Evolutionary conservation across 495 filamentous ascomycete species (phyloP).

Genomic region (Penicillium desertorum): DNA sequence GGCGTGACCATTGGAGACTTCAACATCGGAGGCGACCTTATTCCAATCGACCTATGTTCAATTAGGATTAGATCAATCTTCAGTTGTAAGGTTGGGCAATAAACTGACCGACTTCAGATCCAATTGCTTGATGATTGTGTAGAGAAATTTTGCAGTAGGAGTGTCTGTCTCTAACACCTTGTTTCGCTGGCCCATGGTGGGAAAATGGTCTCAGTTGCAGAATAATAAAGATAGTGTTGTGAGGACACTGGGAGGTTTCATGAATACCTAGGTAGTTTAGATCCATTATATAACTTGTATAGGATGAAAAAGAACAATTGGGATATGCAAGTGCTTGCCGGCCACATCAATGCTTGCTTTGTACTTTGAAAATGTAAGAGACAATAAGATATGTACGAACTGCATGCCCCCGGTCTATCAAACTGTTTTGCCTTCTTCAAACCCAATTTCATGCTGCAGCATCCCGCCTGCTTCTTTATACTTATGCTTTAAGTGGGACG

Average conservation of each 20-base stretch:
- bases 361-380: neutral
- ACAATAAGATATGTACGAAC: neutral
- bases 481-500: neutral
- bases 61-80: neutral
- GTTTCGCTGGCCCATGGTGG: constrained; percentile 34
- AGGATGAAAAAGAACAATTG: neutral
- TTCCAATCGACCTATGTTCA: constrained; percentile 72
- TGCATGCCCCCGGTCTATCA: neutral
- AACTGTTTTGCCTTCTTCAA: neutral
- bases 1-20: constrained; percentile 77
- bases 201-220: neutral
- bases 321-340: neutral
- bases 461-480: neutral
- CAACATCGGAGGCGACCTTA: constrained; percentile 57
- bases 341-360: constrained; percentile 4
- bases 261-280: neutral
- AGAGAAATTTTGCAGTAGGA: constrained; percentile 60
- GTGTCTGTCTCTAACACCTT: constrained; percentile 51
- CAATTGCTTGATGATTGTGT: constrained; percentile 73
- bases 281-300: neutral
- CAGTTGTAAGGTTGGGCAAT: neutral
- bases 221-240: neutral
- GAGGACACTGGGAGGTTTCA: neutral
- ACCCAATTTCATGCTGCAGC: neutral
- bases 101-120: constrained; percentile 59